Base-by-base conservation (phyloP, 805 yeast genomes). In the Candida pseudofarinosa region DNA sequence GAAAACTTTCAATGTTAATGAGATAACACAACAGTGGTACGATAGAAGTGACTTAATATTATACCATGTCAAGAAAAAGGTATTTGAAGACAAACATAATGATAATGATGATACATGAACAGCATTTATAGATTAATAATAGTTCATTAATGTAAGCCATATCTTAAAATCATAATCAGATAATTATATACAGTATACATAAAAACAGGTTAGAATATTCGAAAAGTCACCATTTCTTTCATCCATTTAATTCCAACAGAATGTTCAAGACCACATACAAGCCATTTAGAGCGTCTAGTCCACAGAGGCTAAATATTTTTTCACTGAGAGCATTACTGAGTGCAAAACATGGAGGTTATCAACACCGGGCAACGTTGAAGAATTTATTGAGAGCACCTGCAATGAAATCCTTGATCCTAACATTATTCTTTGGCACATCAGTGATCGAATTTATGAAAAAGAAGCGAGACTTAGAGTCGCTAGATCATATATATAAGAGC, bases 401-500 rank as follows among this genome's bases (percentile, higher is more conserved):
- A 5, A 50, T 67, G 43, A 71, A 71, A 53, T 59, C 73, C 12
- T 53, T 69, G 6, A 44, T 69, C 15, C 58, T 68, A 34, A 62
- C 72, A 4, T 43, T 70, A 14, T 48, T 69, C 10, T 66, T 71
- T 49, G 73, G 74, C 4, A 65, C 80, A 2, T 70, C 71, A 3
- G 77, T 73, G 3, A 64, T 77, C 30, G 79, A 77, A 44, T 63
- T 71, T 34, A 72, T 74, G 65, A 61, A 71, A 38, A 71, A 63
- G 42, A 61, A 74, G 35, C 73, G 71, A 44, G 65, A 66, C 30
- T 51, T 61, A n/a, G 80, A 75, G 28, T 63, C 62, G 19, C 51
- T 76, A 35, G 60, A 59, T 23, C 67, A 65, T 23, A 65, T 66
- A 15, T 74, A 74, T 48, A 50, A 51, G 6, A 54, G 69, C 31